Evolutionary conservation across 176 grass and related monocot genomes (phyloP).

Genomic region (Raddia distichophylla): DNA sequence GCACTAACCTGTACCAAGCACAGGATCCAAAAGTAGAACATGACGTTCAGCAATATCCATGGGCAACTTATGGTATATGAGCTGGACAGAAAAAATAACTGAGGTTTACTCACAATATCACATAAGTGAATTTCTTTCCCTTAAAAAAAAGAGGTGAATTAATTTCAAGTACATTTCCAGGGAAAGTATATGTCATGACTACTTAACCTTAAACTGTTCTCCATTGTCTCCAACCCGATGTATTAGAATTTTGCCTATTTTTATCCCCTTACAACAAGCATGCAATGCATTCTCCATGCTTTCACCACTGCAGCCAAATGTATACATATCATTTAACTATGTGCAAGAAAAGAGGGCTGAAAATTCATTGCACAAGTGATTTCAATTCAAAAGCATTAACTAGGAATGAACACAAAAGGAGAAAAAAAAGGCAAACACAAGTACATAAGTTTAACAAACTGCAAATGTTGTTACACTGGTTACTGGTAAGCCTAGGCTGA

Average conservation of each 20-base stretch:
- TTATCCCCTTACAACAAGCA: slow-evolving; percentile 86
- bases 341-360: not conserved
- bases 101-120: slow-evolving; percentile 15
- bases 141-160: not conserved
- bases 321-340: slow-evolving; percentile 28
- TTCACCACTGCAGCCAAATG: slow-evolving; percentile 64
- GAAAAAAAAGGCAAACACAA: not conserved
- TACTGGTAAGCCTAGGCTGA: slow-evolving; percentile 1
- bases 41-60: slow-evolving; percentile 80
- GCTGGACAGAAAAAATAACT: slow-evolving; percentile 51
- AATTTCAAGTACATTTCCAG: slow-evolving; percentile 20
- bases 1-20: slow-evolving; percentile 85
- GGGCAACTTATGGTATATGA: slow-evolving; percentile 90
- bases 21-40: slow-evolving; percentile 93
- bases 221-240: slow-evolving; percentile 78
- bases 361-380: not conserved
- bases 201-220: slow-evolving; percentile 74
- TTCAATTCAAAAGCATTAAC: too few relatives aligned
- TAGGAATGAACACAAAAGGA: not conserved
- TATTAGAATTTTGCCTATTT: slow-evolving; percentile 92
- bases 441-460: slow-evolving; percentile 1
- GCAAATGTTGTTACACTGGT: not conserved
- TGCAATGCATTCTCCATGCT: slow-evolving; percentile 88
- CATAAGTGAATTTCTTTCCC: not conserved
- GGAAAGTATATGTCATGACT: not conserved